Conservation (phyloP, 2,329 filamentous ascomycete genomes). For the Chaetothyriales sp. region DNA sequence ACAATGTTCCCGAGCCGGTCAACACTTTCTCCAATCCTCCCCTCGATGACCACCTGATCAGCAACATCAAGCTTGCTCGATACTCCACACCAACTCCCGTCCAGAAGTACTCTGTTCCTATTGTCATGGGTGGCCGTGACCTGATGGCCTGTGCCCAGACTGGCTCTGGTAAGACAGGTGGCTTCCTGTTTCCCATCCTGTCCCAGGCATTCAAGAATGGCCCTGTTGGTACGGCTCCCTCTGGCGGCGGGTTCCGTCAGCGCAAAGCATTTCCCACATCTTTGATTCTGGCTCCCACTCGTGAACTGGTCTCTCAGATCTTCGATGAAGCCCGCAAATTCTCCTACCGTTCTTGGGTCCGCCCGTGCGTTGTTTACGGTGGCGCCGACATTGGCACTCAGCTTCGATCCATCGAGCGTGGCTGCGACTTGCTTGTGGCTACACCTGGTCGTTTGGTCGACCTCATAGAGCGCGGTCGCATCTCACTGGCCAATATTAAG, state of each 20-base stretch:
- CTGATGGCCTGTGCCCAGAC: slow-evolving; percentile 99
- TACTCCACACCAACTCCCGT: slow-evolving; percentile 96
- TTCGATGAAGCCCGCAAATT: slow-evolving; percentile 97
- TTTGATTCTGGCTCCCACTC: slow-evolving; percentile 86
- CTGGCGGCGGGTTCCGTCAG: slow-evolving; percentile 67
- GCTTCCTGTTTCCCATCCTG: slow-evolving; percentile 96
- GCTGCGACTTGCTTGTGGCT: slow-evolving; percentile 91
- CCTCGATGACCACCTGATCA: slow-evolving; percentile 80
- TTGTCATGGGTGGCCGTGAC: slow-evolving; percentile 94
- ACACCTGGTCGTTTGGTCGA: slow-evolving; percentile 96
- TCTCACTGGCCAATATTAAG: slow-evolving; percentile 97
- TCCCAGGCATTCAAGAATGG: slow-evolving; percentile 93
- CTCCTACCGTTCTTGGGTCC: slow-evolving; percentile 96
- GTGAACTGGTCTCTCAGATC: slow-evolving; percentile 97
- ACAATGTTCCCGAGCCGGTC: slow-evolving; percentile 83
- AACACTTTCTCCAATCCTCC: slow-evolving; percentile 85
- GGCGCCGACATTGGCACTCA: slow-evolving; percentile 97
- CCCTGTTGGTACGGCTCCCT: slow-evolving; percentile 54
- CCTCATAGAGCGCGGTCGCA: slow-evolving; percentile 93
- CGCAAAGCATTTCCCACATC: slow-evolving; percentile 97
- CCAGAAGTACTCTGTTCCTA: slow-evolving; percentile 98
- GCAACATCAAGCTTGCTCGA: slow-evolving; percentile 83
- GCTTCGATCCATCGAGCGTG: slow-evolving; percentile 93
- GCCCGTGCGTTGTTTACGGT: slow-evolving; percentile 95
- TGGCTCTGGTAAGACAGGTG: slow-evolving; percentile 98